Conservation (phyloP, 1,284 basidiomycete species). For the Entoloma clypeatum region DNA sequence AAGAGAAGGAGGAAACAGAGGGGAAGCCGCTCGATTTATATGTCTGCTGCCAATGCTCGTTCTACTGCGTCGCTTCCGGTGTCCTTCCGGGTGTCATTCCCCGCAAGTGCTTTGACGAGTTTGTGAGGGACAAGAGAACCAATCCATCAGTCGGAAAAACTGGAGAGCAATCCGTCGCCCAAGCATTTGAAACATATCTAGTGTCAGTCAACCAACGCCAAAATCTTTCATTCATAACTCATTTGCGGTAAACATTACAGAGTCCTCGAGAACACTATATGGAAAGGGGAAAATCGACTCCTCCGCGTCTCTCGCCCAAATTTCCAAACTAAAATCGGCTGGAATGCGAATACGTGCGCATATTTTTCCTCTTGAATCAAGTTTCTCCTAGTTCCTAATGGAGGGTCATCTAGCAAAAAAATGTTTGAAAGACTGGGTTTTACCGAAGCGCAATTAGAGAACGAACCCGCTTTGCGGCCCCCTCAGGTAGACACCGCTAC, state of each 20-base stretch:
- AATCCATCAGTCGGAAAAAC: slow-evolving; percentile 42
- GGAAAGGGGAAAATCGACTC: slow-evolving; percentile 60
- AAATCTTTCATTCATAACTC: slow-evolving; percentile 3
- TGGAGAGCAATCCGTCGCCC: slow-evolving; percentile 46
- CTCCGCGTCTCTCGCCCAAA: slow-evolving; percentile 50
- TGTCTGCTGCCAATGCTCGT: slow-evolving; percentile 76
- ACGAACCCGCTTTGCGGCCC: slow-evolving; percentile 45
- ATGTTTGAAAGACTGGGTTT: slow-evolving; percentile 64
- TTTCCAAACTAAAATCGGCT: slow-evolving; percentile 65
- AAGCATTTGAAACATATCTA: slow-evolving; percentile 65
- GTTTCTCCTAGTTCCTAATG: slow-evolving; percentile 15
- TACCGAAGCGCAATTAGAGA: slow-evolving; percentile 29
- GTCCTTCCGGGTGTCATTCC: slow-evolving; percentile 71
- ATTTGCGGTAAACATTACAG: slow-evolving; percentile 32
- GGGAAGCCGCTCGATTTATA: slow-evolving; percentile 71
- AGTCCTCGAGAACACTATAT: slow-evolving; percentile 68
- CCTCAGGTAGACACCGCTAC: slow-evolving; percentile 49
- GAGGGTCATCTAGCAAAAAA: slow-evolving; percentile 31
- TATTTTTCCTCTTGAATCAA: slow-evolving; percentile 9
- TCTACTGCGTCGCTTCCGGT: slow-evolving; percentile 65
- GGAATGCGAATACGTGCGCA: slow-evolving; percentile 57
- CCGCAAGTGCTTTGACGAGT: slow-evolving; percentile 43
- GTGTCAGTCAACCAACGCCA: slow-evolving; percentile 41
- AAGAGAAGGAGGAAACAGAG: slow-evolving; percentile 37
- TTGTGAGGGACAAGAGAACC: slow-evolving; percentile 38